Evolutionary conservation across 768 basidiomycete species (phyloP).

Genomic region (Candolleomyces efflorescens): DNA sequence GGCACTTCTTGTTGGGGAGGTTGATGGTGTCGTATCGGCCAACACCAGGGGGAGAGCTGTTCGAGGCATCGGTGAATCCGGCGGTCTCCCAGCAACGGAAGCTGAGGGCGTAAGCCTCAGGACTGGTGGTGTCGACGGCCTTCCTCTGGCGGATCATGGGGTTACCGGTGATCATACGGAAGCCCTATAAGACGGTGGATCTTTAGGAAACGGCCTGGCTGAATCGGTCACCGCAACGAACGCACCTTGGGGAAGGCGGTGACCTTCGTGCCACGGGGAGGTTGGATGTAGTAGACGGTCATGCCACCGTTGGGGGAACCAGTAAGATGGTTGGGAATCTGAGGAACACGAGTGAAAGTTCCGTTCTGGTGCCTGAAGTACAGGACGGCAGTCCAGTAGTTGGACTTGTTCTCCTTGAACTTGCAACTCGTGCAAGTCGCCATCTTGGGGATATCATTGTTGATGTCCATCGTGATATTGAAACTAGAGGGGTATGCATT

Average conservation of each 20-base stretch:
- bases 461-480: slow-evolving; percentile 7
- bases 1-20: slow-evolving; percentile 9
- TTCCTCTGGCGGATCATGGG: slow-evolving; percentile 8
- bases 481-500: background rate
- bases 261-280: slow-evolving; percentile 5
- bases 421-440: slow-evolving; percentile 9
- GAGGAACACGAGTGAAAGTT: slow-evolving; percentile 8
- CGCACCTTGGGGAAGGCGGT: slow-evolving; percentile 8
- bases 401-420: slow-evolving; percentile 11
- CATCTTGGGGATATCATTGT: background rate
- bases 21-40: slow-evolving; percentile 10
- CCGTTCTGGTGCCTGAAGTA: slow-evolving; percentile 7
- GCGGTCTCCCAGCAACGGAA: slow-evolving; percentile 11
- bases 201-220: background rate
- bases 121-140: slow-evolving; percentile 2
- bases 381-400: slow-evolving; percentile 12
- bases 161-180: slow-evolving; percentile 12
- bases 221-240: background rate
- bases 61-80: slow-evolving; percentile 10
- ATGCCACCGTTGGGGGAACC: slow-evolving; percentile 10
- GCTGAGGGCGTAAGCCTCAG: slow-evolving; percentile 6
- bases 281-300: slow-evolving; percentile 12
- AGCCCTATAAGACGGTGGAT: slow-evolving; percentile 1
- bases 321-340: slow-evolving; percentile 9
- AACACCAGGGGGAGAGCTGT: slow-evolving; percentile 10